A percentile compares a stretch with the other conserved stretches of the same genome.
These are phyloP conservation scores for Oryza glumipatula DNA, from an alignment of 176 grass and related monocot genomes.

Conservation along the genomic window DNA sequence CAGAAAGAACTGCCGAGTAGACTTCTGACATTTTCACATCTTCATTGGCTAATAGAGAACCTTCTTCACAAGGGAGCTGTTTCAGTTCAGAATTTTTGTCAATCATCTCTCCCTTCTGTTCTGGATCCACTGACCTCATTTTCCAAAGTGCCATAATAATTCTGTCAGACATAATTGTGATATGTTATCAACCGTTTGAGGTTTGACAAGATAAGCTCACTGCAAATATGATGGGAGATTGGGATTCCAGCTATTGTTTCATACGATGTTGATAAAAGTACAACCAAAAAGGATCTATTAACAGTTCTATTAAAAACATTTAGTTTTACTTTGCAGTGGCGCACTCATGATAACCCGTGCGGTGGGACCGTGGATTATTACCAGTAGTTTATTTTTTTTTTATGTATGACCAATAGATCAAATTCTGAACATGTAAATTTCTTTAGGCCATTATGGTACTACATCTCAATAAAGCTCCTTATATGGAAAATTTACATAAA, in stretches of 20 bases:
- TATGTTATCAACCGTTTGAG: slow-evolving; percentile 31
- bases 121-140: slow-evolving; percentile 54
- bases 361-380: not conserved
- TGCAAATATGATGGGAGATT: slow-evolving; percentile 29
- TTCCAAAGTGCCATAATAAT: slow-evolving; percentile 93
- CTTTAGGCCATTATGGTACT: not conserved
- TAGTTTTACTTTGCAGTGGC: not conserved
- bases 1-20: slow-evolving; percentile 65
- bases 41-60: slow-evolving; percentile 67
- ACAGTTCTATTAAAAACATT: not conserved
- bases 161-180: slow-evolving; percentile 53
- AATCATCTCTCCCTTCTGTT: slow-evolving; percentile 62
- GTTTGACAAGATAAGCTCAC: slow-evolving; percentile 30
- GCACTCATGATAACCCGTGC: not conserved
- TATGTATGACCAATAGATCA: not conserved
- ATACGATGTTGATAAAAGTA: not conserved
- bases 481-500: not conserved
- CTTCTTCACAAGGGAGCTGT: slow-evolving; percentile 57
- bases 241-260: not conserved
- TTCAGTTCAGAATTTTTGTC: slow-evolving; percentile 78
- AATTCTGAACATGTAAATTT: not conserved
- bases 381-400: not conserved
- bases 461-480: slow-evolving; percentile 21
- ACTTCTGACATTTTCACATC: slow-evolving; percentile 83
- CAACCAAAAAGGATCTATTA: not conserved